Evolutionary conservation across 352 stramenopile species (phyloP), one percentile per base, ranked within the genome.

Genomic region (Chrysophaeum taylorii): DNA sequence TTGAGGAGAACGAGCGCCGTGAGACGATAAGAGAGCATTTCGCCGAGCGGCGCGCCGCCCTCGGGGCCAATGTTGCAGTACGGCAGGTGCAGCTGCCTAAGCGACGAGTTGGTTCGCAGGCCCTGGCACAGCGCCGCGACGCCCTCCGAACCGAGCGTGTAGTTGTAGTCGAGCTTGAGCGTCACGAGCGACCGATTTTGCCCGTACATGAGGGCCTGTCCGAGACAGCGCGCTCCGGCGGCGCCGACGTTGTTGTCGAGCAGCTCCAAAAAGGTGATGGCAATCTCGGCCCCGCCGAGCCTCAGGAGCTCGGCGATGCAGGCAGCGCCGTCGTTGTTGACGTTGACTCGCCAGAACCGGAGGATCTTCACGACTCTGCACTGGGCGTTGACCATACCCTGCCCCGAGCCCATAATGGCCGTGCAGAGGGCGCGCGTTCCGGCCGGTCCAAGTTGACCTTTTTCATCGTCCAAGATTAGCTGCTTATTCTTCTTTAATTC

Each of bases 91-190:
- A 82, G 67, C 60, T 81, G 73, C 50, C 79, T 78, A 23, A 82
- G 67, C 18, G 73, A 57, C 15, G 67, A 70, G 67, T 82, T 82
- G 0, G 78, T 82, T 21, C 76, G 74, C 35, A 82, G 53, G 23
- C 78, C 78, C 38, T 62, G 69, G 54, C 76, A 82, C 15, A 82
- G 45, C 18, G 70, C 73, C 16, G 35, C 57, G 35, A 53, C 38
- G 0, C 76, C 76, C 54, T 79, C 71, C 23, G n/a, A 38, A 7
- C 76, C 78, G 7, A 81, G 52, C 23, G 60, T 69, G 2, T 29
- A 42, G 62, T 82, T 81, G 53, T 82, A 81, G 68, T 82, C 76
- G 12, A 82, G 74, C 33, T 80, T 82, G 15, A 82, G 57, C 0
- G 75, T 79, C 0, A 79, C 57, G 29, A 81, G 61, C 2, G 15